Percentiles rank a stretch among this genome's conserved stretches.
These are phyloP conservation scores for Amanita subjunquillea DNA, from an alignment of 768 basidiomycete genomes.

Conservation along the genomic window DNA sequence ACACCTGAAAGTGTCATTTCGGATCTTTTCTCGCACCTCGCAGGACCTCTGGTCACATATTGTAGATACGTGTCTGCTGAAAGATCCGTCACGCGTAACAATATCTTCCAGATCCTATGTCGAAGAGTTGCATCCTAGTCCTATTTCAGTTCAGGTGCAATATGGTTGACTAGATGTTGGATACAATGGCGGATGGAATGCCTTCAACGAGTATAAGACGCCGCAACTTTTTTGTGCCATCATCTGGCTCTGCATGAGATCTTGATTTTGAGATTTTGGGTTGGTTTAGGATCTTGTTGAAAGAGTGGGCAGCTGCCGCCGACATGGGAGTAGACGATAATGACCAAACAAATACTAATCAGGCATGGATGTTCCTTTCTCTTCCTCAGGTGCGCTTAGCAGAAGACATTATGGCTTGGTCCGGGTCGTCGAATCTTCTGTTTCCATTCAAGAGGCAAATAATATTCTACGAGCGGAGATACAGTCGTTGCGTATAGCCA, in stretches of 20 bases:
- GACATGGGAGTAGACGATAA: conserved; percentile 14
- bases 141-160: neutral
- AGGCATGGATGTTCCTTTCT: conserved; percentile 65
- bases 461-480: conserved; percentile 51
- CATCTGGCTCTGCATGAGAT: conserved; percentile 52
- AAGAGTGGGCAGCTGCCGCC: conserved; percentile 52
- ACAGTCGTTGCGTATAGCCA: conserved; percentile 38
- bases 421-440: conserved; percentile 55
- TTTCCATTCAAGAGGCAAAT: conserved; percentile 48
- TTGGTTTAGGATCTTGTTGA: conserved; percentile 71
- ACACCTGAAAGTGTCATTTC: conserved; percentile 94
- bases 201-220: conserved; percentile 87
- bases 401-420: conserved; percentile 70
- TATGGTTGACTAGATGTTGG: conserved; percentile 16
- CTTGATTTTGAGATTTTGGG: conserved; percentile 61
- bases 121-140: conserved; percentile 72
- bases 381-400: conserved; percentile 69
- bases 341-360: neutral
- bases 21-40: conserved; percentile 82
- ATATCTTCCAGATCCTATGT: conserved; percentile 90
- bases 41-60: conserved; percentile 82
- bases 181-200: conserved; percentile 67
- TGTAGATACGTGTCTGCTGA: conserved; percentile 66
- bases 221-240: conserved; percentile 77
- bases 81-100: conserved; percentile 72